Evolutionary conservation across 305 asterid genomes (phyloP).

Genomic region (Euphrasia arctica): DNA sequence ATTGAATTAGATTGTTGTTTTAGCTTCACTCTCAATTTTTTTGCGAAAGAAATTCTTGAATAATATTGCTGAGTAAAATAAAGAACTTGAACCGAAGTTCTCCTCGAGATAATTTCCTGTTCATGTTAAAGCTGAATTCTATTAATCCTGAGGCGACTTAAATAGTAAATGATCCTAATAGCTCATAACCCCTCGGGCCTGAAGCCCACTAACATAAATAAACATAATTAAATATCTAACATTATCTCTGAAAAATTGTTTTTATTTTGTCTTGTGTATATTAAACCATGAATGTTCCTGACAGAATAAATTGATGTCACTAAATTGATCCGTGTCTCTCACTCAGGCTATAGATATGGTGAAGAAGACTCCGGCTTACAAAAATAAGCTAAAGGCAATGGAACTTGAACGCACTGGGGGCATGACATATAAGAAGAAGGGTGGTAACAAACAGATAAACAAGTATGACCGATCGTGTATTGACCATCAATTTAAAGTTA

Average conservation of each 20-base stretch:
- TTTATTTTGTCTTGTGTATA: constrained; percentile 15
- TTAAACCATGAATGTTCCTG: constrained; percentile 15
- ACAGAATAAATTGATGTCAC: constrained; percentile 21
- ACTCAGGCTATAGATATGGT: constrained; percentile 94
- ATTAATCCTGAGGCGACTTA: too few relatives aligned
- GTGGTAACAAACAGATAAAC: constrained; percentile 60
- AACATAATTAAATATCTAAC: too few relatives aligned
- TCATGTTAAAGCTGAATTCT: too few relatives aligned
- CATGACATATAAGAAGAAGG: constrained; percentile 71
- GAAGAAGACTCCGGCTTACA: constrained; percentile 90
- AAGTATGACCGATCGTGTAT: constrained; percentile 46
- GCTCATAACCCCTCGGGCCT: too few relatives aligned
- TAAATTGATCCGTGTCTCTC: constrained; percentile 25
- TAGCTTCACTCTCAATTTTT: background rate
- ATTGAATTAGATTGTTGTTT: background rate
- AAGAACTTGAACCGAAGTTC: too few relatives aligned
- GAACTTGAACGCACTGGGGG: constrained; percentile 95
- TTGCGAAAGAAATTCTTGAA: too few relatives aligned
- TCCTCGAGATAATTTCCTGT: too few relatives aligned
- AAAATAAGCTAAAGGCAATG: constrained; percentile 87
- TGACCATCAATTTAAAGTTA: constrained; percentile 19
- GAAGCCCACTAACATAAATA: too few relatives aligned
- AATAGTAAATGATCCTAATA: too few relatives aligned
- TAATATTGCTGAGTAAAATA: too few relatives aligned
- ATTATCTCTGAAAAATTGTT: too few relatives aligned